Conservation (phyloP, 345 rosid genomes). For the Orychophragmus violaceus region DNA sequence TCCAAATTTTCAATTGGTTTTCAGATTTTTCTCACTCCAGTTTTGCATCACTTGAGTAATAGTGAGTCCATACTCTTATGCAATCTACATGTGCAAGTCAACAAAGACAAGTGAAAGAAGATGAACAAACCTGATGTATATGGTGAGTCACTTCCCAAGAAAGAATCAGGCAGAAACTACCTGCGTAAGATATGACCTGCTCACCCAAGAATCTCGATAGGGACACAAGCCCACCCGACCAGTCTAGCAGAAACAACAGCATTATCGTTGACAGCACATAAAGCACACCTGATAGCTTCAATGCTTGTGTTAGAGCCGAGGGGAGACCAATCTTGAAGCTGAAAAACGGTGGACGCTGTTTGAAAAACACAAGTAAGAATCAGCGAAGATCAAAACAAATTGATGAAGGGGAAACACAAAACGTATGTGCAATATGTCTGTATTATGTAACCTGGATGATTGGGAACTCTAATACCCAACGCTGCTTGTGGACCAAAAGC, state of each 20-base stretch:
- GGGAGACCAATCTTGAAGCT: conserved; percentile 85
- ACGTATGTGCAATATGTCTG: background rate
- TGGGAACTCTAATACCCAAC: conserved; percentile 85
- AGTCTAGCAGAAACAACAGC: conserved; percentile 38
- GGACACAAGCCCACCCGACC: conserved; percentile 33
- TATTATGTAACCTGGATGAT: conserved; percentile 73
- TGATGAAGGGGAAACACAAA: background rate
- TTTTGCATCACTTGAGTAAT: background rate
- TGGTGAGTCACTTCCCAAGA: conserved; percentile 88
- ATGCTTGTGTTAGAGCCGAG: conserved; percentile 40
- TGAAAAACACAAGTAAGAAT: background rate
- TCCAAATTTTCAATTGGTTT: no score
- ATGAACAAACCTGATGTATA: conserved; percentile 44
- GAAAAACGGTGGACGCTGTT: conserved; percentile 75
- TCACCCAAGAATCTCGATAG: conserved; percentile 41
- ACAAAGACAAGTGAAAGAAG: background rate
- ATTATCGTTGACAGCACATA: conserved; percentile 41
- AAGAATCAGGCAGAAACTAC: conserved; percentile 52
- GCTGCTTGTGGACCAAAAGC: conserved; percentile 40
- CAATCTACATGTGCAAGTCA: background rate
- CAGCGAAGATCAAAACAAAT: background rate
- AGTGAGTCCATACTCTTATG: background rate
- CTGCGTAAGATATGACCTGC: conserved; percentile 46
- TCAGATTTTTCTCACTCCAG: background rate
- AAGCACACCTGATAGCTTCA: conserved; percentile 50